These are phyloP conservation scores for Trichoderma sp. DNA, from an alignment of 2,329 filamentous ascomycete species.

Conservation along the genomic window DNA sequence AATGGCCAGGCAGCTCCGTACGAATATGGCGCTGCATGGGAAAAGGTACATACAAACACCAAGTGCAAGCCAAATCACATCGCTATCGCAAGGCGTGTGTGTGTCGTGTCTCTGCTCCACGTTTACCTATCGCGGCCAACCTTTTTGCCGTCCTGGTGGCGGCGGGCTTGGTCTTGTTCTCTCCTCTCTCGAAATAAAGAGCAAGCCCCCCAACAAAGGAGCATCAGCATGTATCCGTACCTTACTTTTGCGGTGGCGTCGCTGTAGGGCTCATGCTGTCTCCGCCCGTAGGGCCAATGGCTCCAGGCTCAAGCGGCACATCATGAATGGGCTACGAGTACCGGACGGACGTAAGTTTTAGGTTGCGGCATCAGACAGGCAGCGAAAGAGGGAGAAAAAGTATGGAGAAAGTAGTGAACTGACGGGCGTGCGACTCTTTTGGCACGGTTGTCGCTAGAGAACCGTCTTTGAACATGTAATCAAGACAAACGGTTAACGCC, in stretches of 20 bases:
- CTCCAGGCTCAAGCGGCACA: constrained; percentile 14
- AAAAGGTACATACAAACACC: background rate
- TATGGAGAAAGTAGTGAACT: background rate
- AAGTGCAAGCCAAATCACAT: background rate
- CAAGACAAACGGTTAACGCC: constrained; percentile 14
- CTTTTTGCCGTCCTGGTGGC: background rate
- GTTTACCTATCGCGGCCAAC: background rate
- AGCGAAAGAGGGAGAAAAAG: background rate
- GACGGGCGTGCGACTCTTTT: background rate
- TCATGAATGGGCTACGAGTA: constrained; percentile 1
- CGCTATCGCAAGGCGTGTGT: background rate
- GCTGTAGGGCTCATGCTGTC: constrained; percentile 14
- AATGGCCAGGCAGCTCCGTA: background rate
- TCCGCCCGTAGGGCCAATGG: constrained; percentile 20
- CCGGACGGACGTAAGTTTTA: constrained; percentile 16
- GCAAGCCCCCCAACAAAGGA: background rate
- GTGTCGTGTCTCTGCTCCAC: background rate
- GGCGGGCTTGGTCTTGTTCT: background rate
- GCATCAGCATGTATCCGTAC: background rate
- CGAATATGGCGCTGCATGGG: background rate
- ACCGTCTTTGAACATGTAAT: background rate
- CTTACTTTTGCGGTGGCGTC: constrained; percentile 9
- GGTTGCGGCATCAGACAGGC: background rate
- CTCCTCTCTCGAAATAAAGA: background rate
- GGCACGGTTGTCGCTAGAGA: background rate